Conservation (phyloP, 176 grass and related monocot genomes). For the Thinopyrum elongatum region DNA sequence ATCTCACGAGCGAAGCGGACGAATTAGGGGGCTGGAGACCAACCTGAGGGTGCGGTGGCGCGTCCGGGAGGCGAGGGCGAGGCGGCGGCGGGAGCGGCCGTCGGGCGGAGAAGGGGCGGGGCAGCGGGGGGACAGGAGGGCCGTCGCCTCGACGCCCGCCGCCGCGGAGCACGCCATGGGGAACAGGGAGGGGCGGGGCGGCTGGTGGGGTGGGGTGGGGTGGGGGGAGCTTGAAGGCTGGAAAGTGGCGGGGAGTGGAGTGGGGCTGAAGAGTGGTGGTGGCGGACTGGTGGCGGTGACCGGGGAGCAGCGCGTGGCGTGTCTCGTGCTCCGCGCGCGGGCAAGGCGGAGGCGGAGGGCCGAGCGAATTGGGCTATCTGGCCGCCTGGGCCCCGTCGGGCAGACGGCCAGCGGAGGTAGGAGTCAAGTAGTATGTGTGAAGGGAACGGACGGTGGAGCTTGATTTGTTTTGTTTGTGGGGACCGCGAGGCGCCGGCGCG, state of each 20-base stretch:
- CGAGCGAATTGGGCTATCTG: conserved; percentile 28
- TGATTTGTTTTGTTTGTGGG: no score
- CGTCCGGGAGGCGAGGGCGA: conserved; percentile 37
- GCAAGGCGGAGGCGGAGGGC: not conserved
- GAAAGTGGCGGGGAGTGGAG: conserved; percentile 18
- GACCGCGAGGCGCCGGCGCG: no score
- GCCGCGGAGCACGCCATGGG: conserved; percentile 37
- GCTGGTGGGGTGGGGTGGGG: no score
- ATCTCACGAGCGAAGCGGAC: no score
- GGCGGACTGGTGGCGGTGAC: not conserved
- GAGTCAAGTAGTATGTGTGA: no score
- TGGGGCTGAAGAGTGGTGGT: conserved; percentile 15
- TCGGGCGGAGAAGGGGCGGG: not conserved
- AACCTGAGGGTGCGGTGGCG: conserved; percentile 53
- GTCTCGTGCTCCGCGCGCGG: conserved; percentile 32
- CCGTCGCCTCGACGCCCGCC: conserved; percentile 29
- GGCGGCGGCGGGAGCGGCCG: conserved; percentile 4
- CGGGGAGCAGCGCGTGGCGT: not conserved
- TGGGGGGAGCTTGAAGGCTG: not conserved
- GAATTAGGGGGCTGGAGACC: no score
- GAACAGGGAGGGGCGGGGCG: not conserved
- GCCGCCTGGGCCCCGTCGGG: not conserved
- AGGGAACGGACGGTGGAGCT: no score
- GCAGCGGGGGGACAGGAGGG: conserved; percentile 27
- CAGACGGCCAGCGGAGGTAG: no score